Conservation (phyloP, 1,284 basidiomycete species). For the Thelephora terrestris region DNA sequence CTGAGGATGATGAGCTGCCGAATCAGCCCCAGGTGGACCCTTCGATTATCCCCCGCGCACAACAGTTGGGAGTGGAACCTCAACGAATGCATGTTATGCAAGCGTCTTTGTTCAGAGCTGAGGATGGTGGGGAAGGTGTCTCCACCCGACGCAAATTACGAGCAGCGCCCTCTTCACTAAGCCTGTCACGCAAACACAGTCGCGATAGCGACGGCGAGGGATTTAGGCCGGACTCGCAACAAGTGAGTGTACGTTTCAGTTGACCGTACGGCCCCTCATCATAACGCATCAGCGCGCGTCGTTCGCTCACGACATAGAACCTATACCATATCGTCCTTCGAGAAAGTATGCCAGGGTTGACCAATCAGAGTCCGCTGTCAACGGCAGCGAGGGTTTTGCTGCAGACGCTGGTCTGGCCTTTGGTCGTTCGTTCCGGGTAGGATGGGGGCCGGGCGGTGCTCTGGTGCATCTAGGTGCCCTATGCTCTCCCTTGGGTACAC, state of each 20-base stretch:
- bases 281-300: conserved; percentile 48
- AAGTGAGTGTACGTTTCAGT: conserved; percentile 31
- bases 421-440: conserved; percentile 83
- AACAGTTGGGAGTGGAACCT: conserved; percentile 63
- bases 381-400: conserved; percentile 54
- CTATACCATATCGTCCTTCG: conserved; percentile 51
- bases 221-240: conserved; percentile 50
- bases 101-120: conserved; percentile 71
- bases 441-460: conserved; percentile 80
- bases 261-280: conserved; percentile 5
- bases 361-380: conserved; percentile 49
- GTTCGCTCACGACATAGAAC: conserved; percentile 64
- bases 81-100: conserved; percentile 91
- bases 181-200: conserved; percentile 57
- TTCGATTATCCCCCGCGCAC: conserved; percentile 47
- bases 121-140: conserved; percentile 44
- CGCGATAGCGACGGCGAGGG: conserved; percentile 67
- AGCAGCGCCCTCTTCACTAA: conserved; percentile 28
- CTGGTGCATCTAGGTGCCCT: conserved; percentile 71
- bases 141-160: conserved; percentile 19
- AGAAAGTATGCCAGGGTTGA: conserved; percentile 65
- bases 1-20: conserved; percentile 17
- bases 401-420: conserved; percentile 79
- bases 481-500: conserved; percentile 40
- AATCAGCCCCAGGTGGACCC: conserved; percentile 15